phyloP scores from a whole-genome alignment of 345 rosid genomes.

The Camelina sativa region DNA sequence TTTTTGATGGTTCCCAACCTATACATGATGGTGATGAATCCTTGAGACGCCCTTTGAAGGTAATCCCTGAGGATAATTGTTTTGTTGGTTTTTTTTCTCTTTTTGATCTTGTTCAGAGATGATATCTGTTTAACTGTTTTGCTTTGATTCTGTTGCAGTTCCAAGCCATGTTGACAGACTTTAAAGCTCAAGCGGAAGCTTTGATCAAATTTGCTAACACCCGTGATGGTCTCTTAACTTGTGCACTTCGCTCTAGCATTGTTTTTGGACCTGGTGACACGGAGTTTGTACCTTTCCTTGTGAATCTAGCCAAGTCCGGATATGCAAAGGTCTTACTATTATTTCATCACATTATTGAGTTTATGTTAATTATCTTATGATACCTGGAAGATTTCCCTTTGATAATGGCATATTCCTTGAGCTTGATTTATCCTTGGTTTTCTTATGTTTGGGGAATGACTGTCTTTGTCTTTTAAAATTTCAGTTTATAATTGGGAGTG shows the following conservation, averaged over 20 bases:
- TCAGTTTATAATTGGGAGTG: conserved; percentile 87
- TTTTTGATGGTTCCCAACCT: conserved; percentile 77
- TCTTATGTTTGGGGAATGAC: background rate
- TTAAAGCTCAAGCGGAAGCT: conserved; percentile 93
- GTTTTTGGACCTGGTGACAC: conserved; percentile 90
- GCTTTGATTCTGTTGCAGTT: conserved; percentile 54
- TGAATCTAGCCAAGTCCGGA: conserved; percentile 74
- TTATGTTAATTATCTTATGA: conserved; percentile 5
- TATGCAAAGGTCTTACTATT: conserved; percentile 71
- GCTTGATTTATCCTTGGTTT: background rate
- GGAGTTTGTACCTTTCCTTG: conserved; percentile 59
- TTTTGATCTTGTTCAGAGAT: conserved; percentile 18
- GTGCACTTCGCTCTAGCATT: conserved; percentile 89
- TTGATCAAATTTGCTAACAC: conserved; percentile 73
- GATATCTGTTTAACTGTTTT: conserved; percentile 36
- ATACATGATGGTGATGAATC: conserved; percentile 72
- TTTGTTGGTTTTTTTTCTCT: background rate
- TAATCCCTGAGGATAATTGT: conserved; percentile 38
- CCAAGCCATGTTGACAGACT: conserved; percentile 67
- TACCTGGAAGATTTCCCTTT: background rate
- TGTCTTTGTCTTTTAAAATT: conserved; percentile 26
- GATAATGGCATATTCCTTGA: conserved; percentile 9
- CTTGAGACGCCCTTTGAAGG: conserved; percentile 65
- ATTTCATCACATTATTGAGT: conserved; percentile 5
- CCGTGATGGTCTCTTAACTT: conserved; percentile 81